Percentiles rank a stretch among this genome's conserved stretches.
Evolutionary conservation across 2,329 filamentous ascomycete genomes (phyloP).

Genomic region (Aspergillus sp.): DNA sequence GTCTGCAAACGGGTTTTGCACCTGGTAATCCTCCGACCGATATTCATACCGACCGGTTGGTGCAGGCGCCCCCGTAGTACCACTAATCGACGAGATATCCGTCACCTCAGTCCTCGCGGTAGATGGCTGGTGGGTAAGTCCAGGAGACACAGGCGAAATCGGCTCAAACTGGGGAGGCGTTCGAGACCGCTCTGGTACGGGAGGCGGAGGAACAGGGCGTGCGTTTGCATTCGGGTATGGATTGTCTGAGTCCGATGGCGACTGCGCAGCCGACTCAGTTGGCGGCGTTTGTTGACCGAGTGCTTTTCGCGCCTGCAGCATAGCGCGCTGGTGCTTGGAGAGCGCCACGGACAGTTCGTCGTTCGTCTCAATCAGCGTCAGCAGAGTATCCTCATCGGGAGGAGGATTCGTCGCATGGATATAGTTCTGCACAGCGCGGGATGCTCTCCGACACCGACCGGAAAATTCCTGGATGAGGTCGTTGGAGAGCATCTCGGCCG

Average conservation of each 20-base stretch:
- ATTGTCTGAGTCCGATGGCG: constrained; percentile 19
- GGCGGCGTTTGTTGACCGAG: constrained; percentile 14
- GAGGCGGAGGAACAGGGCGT: constrained; percentile 17
- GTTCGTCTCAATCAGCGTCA: constrained; percentile 89
- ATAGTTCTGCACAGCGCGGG: constrained; percentile 79
- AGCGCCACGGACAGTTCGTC: constrained; percentile 82
- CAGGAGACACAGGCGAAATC: constrained; percentile 16
- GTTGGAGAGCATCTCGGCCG: constrained; percentile 71
- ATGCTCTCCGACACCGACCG: constrained; percentile 78
- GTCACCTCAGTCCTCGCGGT: constrained; percentile 4
- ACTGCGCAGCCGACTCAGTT: constrained; percentile 16
- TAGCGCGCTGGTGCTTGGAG: constrained; percentile 79
- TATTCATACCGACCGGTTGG: constrained; percentile 32
- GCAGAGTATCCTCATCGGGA: constrained; percentile 91
- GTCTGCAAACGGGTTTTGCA: constrained; percentile 45
- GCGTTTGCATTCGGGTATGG: constrained; percentile 17
- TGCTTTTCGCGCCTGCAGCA: constrained; percentile 58
- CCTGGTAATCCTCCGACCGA: constrained; percentile 39
- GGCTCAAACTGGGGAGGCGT: constrained; percentile 5
- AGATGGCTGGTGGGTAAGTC: not conserved
- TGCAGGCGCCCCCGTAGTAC: constrained; percentile 2
- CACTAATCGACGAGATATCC: constrained; percentile 2
- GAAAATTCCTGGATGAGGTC: constrained; percentile 93
- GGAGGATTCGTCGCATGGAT: constrained; percentile 75
- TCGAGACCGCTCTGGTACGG: constrained; percentile 15